Evolutionary conservation across 164 flowering plant genomes (phyloP), one percentile per base, ranked within the genome.

Genomic region (Chimonanthus praecox): DNA sequence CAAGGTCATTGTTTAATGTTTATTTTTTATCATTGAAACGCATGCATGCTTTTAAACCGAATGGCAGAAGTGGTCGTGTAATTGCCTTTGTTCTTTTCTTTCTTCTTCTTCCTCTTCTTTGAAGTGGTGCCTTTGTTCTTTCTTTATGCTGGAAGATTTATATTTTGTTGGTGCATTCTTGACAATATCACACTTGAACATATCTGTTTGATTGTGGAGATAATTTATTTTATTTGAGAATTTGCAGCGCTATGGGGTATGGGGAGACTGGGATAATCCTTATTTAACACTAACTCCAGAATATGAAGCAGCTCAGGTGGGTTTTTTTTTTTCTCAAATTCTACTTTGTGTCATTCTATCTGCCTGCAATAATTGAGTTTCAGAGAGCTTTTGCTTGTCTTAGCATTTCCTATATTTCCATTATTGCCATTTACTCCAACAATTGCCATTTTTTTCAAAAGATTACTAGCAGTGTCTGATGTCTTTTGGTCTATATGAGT

Each of bases 301-400:
- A 71, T 93, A 96, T 84, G 99, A 96, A 87, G 97, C 98, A 76
- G 90, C 98, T 60, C 97, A 94, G 97, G 97, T 92, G 80, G 46
- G 74, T 63, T 49, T n/a, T 66, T 49, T n/a, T 66, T 61, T 68
- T 47, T 65, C 68, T 65, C 48, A 45, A 44, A 44, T 45, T 6
- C n/a, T 11, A 66, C 48, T 43, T 64, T 66, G 7, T 43, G 46
- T 66, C 45, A n/a, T 45, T 48, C 47, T 33, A 33, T 43, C 48
- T 63, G 10, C 10, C 13, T 20, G 66, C 49, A 11, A n/a, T 54
- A 5, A 45, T 66, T 66, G 16, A 43, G 45, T 6, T 15, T 66
- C 20, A 5, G 43, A 6, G 45, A 15, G 45, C 48, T 43, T 66
- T 43, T 47, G 47, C 48, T 4, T 45, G 11, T 70, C 9, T 58